A percentile compares a stretch with the other conserved stretches of the same genome.
Conservation (phyloP, 331 rosid species). For the Spiraea crenata region DNA sequence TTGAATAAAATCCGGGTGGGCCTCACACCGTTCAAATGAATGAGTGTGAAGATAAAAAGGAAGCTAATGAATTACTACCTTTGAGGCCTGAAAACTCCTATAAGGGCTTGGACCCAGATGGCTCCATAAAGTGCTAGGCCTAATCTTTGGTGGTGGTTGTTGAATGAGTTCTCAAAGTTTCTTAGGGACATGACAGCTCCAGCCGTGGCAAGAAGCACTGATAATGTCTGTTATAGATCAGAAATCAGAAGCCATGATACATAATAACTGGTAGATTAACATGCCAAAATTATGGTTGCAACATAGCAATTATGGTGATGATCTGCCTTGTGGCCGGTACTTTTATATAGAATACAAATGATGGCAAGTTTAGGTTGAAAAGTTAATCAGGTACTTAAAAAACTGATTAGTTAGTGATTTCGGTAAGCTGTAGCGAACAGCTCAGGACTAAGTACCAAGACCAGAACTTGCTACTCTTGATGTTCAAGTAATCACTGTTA, state of each 20-base stretch:
- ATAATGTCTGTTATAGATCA: constrained; percentile 46
- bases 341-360: not conserved
- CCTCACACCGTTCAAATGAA: too few relatives aligned
- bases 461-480: constrained; percentile 14
- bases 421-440: not conserved
- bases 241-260: constrained; percentile 14
- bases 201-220: constrained; percentile 67
- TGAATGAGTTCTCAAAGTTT: constrained; percentile 87
- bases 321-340: not conserved
- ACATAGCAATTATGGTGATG: constrained; percentile 3
- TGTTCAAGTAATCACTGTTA: constrained; percentile 22
- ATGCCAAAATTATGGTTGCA: constrained; percentile 6
- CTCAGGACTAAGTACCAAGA: not conserved
- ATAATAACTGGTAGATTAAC: constrained; percentile 4
- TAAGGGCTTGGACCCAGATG: constrained; percentile 59
- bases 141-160: constrained; percentile 83
- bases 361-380: not conserved
- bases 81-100: constrained; percentile 88
- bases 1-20: too few relatives aligned
- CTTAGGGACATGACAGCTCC: constrained; percentile 81
- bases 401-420: not conserved
- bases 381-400: not conserved
- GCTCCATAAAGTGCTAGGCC: constrained; percentile 85
- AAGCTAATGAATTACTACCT: constrained; percentile 43
- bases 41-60: too few relatives aligned